Conservation (phyloP, 768 basidiomycete species). For the Lepiota subincarnata region DNA sequence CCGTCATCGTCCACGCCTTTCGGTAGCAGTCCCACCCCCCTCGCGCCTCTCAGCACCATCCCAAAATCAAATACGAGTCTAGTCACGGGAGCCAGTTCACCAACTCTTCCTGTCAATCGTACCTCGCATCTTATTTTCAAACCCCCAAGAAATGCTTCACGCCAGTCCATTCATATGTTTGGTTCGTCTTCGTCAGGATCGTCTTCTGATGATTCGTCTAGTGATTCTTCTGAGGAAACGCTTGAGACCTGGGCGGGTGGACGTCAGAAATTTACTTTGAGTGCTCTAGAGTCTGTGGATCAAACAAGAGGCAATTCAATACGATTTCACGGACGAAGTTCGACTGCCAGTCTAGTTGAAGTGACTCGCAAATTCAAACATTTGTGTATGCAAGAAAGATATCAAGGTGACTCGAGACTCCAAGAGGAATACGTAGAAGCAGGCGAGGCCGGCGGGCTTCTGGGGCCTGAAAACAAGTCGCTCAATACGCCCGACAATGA, state of each 20-base stretch:
- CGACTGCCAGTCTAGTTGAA: constrained; percentile 50
- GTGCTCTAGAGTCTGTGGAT: constrained; percentile 26
- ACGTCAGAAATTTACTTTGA: constrained; percentile 33
- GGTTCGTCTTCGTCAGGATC: constrained; percentile 14
- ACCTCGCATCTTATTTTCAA: constrained; percentile 29
- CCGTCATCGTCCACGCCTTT: constrained; percentile 12
- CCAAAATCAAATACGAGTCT: background rate
- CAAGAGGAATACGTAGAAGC: constrained; percentile 15
- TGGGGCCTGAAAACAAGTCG: background rate
- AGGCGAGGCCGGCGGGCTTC: background rate
- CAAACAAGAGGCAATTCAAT: constrained; percentile 35
- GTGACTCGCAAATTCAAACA: constrained; percentile 50
- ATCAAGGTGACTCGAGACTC: background rate
- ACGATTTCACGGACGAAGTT: constrained; percentile 63
- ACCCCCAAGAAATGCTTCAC: constrained; percentile 12
- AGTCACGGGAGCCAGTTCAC: background rate
- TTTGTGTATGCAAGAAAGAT: constrained; percentile 39
- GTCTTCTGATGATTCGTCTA: constrained; percentile 17
- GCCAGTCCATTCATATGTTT: constrained; percentile 8
- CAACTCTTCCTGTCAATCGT: constrained; percentile 13
- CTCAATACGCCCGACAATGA: constrained; percentile 18
- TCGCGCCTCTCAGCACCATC: constrained; percentile 15
- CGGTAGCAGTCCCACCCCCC: constrained; percentile 7
- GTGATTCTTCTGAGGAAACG: constrained; percentile 28
- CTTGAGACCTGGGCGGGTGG: constrained; percentile 28